phyloP scores from a whole-genome alignment of 352 stramenopile genomes.

The Phytophthora melonis region DNA sequence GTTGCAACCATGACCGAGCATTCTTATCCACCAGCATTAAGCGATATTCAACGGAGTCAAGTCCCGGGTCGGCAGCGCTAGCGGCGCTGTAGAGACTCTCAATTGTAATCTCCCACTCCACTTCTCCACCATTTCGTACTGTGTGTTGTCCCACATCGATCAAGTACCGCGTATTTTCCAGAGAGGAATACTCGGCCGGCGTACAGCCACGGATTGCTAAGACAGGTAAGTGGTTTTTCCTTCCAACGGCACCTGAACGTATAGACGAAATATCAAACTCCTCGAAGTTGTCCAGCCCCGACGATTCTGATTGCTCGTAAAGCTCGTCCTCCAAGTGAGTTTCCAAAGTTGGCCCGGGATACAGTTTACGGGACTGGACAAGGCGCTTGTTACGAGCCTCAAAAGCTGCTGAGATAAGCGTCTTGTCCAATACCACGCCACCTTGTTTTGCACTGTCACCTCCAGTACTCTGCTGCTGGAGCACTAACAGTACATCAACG shows the following conservation, averaged over 20 bases:
- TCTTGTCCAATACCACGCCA: conserved; percentile 42
- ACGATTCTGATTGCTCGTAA: conserved; percentile 52
- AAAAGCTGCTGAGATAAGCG: conserved; percentile 70
- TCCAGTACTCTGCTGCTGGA: conserved; percentile 63
- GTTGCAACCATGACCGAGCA: conserved; percentile 80
- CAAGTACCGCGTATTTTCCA: conserved; percentile 86
- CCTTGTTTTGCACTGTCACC: conserved; percentile 47
- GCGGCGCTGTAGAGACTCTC: conserved; percentile 72
- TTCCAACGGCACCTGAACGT: conserved; percentile 46
- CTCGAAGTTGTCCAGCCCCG: conserved; percentile 77
- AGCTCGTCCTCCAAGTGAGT: conserved; percentile 52
- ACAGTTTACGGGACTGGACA: conserved; percentile 54
- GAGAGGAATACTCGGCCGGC: conserved; percentile 79
- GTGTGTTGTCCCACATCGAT: conserved; percentile 91
- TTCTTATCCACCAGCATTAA: conserved; percentile 79
- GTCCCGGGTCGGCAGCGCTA: conserved; percentile 35
- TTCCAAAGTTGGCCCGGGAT: conserved; percentile 42
- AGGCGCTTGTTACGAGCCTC: conserved; percentile 70
- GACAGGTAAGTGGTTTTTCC: conserved; percentile 64
- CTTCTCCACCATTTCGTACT: conserved; percentile 85
- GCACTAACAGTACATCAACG: conserved; percentile 74
- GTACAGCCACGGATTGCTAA: conserved; percentile 84
- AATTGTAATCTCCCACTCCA: conserved; percentile 92
- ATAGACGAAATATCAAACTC: conserved; percentile 82
- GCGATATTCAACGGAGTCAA: conserved; percentile 81